These are phyloP conservation scores for Onygenales sp. DNA, from an alignment of 2,329 filamentous ascomycete species.

Conservation along the genomic window DNA sequence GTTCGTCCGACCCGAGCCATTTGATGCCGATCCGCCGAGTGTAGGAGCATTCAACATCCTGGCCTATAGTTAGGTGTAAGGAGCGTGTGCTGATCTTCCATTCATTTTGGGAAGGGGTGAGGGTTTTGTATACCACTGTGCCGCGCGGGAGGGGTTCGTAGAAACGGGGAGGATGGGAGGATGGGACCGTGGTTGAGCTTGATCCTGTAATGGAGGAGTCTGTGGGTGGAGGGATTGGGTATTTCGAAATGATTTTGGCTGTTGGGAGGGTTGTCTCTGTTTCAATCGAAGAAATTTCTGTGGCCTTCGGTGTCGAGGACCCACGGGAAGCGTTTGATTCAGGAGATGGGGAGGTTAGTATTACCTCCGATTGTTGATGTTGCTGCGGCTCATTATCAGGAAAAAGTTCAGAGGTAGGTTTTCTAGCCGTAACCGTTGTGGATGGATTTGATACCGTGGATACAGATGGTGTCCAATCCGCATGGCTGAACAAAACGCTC, in stretches of 20 bases:
- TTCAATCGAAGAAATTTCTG: too few relatives aligned
- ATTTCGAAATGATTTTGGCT: too few relatives aligned
- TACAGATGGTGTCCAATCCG: neutral
- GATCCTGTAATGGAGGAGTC: too few relatives aligned
- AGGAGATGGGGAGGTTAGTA: too few relatives aligned
- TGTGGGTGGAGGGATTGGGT: too few relatives aligned
- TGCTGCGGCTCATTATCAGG: neutral
- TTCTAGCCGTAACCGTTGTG: neutral
- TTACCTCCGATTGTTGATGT: neutral
- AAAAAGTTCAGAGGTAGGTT: neutral
- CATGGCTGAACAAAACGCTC: neutral
- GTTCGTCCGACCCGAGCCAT: neutral
- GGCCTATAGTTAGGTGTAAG: neutral
- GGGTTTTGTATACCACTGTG: neutral
- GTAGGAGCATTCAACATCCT: neutral
- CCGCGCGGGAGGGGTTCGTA: neutral
- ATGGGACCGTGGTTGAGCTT: too few relatives aligned
- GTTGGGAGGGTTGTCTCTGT: too few relatives aligned
- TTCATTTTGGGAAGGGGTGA: neutral
- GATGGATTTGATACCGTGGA: neutral
- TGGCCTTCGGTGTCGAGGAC: too few relatives aligned
- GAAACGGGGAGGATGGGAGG: neutral
- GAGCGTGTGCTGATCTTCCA: neutral
- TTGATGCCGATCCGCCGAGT: neutral
- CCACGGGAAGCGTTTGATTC: too few relatives aligned